Evolutionary conservation across 1,284 basidiomycete species (phyloP).

Genomic region (Ganoderma boninense): DNA sequence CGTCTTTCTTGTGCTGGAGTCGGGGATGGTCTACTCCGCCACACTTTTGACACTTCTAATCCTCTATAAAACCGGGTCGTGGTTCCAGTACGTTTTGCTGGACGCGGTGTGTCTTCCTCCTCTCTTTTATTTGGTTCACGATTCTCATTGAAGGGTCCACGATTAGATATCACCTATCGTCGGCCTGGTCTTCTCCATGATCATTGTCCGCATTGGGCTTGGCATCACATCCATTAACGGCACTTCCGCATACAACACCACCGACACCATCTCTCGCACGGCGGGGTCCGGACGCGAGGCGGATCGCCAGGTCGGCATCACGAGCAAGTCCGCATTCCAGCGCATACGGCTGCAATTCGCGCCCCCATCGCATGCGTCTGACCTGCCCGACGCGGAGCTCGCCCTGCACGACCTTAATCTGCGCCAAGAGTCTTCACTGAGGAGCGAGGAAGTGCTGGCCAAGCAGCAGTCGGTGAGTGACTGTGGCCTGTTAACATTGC

Average conservation of each 20-base stretch:
- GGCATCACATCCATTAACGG: constrained; percentile 18
- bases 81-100: constrained; percentile 49
- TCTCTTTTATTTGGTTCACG: neutral
- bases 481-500: neutral
- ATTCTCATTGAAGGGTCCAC: too few species aligned
- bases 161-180: constrained; percentile 22
- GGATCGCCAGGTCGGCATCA: neutral
- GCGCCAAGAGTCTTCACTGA: neutral
- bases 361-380: neutral
- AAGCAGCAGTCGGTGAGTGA: neutral
- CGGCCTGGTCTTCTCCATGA: constrained; percentile 26
- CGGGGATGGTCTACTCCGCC: constrained; percentile 51
- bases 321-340: constrained; percentile 9
- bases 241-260: neutral
- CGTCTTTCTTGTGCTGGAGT: constrained; percentile 49
- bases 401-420: neutral
- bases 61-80: constrained; percentile 44
- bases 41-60: constrained; percentile 45
- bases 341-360: constrained; percentile 1
- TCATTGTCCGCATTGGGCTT: constrained; percentile 25
- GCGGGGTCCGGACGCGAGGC: neutral
- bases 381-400: neutral
- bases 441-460: neutral
- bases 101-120: constrained; percentile 45
- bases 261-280: neutral